These are phyloP conservation scores for Piromyces finnis DNA, from an alignment of 192 early-diverging fungal genomes.

Conservation along the genomic window DNA sequence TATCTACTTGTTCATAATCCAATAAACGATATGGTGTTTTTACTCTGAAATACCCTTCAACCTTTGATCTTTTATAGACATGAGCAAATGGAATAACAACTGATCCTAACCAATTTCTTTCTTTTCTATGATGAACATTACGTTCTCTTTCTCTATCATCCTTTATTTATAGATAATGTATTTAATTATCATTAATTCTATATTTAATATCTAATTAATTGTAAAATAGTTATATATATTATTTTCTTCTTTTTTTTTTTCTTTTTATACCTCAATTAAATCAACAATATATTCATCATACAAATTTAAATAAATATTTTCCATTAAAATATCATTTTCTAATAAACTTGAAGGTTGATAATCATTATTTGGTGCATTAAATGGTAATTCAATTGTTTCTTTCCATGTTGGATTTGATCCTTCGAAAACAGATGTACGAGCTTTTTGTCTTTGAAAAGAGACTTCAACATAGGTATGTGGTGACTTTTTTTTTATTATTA, in stretches of 20 bases:
- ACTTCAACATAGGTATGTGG: slow-evolving; percentile 24
- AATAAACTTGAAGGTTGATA: slow-evolving; percentile 15
- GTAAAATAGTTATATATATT: no score
- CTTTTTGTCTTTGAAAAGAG: slow-evolving; percentile 16
- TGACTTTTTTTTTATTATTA: neutral
- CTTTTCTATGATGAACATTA: slow-evolving; percentile 20
- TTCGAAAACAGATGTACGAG: slow-evolving; percentile 13
- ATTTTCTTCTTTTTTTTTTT: neutral
- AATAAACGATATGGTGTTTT: slow-evolving; percentile 13
- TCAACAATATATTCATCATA: slow-evolving; percentile 34
- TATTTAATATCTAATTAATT: no score
- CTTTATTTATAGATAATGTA: no score
- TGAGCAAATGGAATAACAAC: slow-evolving; percentile 24
- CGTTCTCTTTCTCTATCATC: slow-evolving; percentile 21
- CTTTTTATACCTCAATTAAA: slow-evolving; percentile 9
- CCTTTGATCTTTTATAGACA: slow-evolving; percentile 22
- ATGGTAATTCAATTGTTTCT: slow-evolving; percentile 19
- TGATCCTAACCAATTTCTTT: slow-evolving; percentile 28
- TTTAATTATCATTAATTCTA: no score
- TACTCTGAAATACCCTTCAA: slow-evolving; percentile 27
- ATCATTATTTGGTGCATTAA: slow-evolving; percentile 12
- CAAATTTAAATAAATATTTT: slow-evolving; percentile 27
- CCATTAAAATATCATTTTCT: slow-evolving; percentile 18
- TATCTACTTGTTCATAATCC: slow-evolving; percentile 13
- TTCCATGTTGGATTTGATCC: slow-evolving; percentile 36